Evolutionary conservation across 73 alveolate species (phyloP), one percentile per base, ranked within the genome.

Genomic region (Stentor coeruleus): DNA sequence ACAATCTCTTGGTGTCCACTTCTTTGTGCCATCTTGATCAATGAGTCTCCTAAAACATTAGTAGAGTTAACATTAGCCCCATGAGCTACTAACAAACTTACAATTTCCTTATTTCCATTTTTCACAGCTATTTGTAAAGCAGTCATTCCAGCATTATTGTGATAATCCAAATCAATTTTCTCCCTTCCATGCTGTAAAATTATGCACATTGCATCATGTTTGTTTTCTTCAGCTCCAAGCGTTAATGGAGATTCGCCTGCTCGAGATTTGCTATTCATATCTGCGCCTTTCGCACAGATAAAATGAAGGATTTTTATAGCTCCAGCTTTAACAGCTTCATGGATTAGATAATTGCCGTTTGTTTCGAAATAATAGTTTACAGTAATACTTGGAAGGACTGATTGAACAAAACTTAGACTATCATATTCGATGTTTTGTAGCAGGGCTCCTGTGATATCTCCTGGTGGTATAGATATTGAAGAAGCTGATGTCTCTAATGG

Each of bases 1-100:
- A 66, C 79, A 20, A 66, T 66, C 79, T 66, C 79, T 66, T 66
- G 79, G 33, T 66, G 79, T 31, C 79, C 79, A 66, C 40, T 31
- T 20, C 79, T 20, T 33, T 66, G 79, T 11, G 79, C 79, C 39
- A 66, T 66, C 79, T 31, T 66, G 26, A 66, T 20, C 41, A 66
- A 33, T 28, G 79, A 66, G 37, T 66, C 79, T 1, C 79, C 79
- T 20, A 66, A 31, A 20, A 66, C 36, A 33, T 20, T 66, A 26
- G 79, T 66, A 20, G 33, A 37, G n/a, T 20, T 66, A 0, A 66
- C 37, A 66, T 66, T 31, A 37, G 79, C 79, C 37, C 79, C 79
- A 33, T 66, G 79, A 1, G n/a, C 79, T 31, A 33, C 40, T 40
- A 66, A 2, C 36, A 66, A 33, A 15, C 79, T 33, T 28, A 66